Evolutionary conservation across 192 early-diverging fungal genomes (phyloP), one percentile per base, ranked within the genome.

Genomic region (Backusella tuberculispora): DNA sequence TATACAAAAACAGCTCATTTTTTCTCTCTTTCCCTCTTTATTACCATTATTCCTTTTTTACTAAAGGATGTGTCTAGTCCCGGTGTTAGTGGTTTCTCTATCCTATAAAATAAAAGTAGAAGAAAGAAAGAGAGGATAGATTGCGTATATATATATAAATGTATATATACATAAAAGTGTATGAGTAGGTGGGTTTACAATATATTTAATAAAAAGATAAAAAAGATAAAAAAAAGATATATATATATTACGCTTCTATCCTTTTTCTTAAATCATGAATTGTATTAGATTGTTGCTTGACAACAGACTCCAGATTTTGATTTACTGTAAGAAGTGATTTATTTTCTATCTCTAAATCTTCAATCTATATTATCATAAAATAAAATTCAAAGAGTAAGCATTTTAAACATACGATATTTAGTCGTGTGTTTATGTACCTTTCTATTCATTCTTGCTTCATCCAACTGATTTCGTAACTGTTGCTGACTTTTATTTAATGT

Each of bases 281-380:
- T 8, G 47, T 48, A 42, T 37, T 46, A 3, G 74, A 68, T 26
- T 76, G 74, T 40, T 70, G 66, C 26, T 50, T 45, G 26, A 76
- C 74, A 8, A 48, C 67, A 14, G 67, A 38, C 44, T 76, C 74
- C 5, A 76, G 21, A 2, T 67, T 76, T 42, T 68, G 5, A 56
- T 76, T 76, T 19, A 76, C 14, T 24, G 74, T 63, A 14, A 76
- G 69, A 0, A 76, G 37, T 5, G 66, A 69, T n/a, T 68, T 60
- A 17, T 76, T 76, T 76, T 76, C 74, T 21, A 76, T 76, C 69
- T 76, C 67, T 19, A 76, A 46, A 37, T 76, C 74, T 17, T 68
- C 66, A 63, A 76, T 76, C 74, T 76, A 70, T 12, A 2, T 60
- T 60, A 26, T n/a, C n/a, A n/a, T 60, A 60, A 24, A 12, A 26